phyloP scores from a whole-genome alignment of 441 rosid species.

The Capsella rubella region DNA sequence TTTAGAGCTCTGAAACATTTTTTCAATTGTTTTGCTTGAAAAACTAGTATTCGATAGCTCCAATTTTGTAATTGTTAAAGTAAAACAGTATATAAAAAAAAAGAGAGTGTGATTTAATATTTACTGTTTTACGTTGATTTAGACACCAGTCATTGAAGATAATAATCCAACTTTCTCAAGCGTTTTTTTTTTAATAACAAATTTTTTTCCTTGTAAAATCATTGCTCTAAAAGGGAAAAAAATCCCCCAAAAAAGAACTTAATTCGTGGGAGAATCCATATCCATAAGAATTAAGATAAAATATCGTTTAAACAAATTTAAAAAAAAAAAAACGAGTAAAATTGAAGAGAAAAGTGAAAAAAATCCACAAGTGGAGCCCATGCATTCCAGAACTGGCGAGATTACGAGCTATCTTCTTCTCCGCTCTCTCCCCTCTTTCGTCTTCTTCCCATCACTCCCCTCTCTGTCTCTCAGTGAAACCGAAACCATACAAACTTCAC shows the following conservation, averaged over 20 bases:
- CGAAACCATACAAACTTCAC: neutral
- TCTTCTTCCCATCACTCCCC: slow-evolving; percentile 42
- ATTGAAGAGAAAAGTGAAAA: slow-evolving; percentile 28
- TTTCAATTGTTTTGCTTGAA: neutral
- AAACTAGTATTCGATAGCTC: too few species aligned
- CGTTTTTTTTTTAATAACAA: neutral
- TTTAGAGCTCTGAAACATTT: neutral
- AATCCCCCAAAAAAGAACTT: neutral
- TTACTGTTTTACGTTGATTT: neutral
- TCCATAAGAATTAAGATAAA: slow-evolving; percentile 28
- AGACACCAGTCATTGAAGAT: neutral
- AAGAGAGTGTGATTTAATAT: too few species aligned
- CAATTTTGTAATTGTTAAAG: too few species aligned
- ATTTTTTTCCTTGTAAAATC: too few species aligned
- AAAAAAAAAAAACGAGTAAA: too few species aligned
- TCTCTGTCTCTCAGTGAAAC: slow-evolving; percentile 18
- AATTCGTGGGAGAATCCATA: slow-evolving; percentile 24
- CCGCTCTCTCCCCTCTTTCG: slow-evolving; percentile 39
- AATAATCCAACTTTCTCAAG: neutral
- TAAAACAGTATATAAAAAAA: neutral
- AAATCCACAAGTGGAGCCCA: slow-evolving; percentile 41
- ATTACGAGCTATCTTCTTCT: slow-evolving; percentile 47
- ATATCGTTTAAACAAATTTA: neutral
- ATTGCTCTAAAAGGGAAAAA: neutral
- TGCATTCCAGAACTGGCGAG: slow-evolving; percentile 43